Base-by-base conservation (phyloP, 306 rosid species). In the Acacia crassicarpa region DNA sequence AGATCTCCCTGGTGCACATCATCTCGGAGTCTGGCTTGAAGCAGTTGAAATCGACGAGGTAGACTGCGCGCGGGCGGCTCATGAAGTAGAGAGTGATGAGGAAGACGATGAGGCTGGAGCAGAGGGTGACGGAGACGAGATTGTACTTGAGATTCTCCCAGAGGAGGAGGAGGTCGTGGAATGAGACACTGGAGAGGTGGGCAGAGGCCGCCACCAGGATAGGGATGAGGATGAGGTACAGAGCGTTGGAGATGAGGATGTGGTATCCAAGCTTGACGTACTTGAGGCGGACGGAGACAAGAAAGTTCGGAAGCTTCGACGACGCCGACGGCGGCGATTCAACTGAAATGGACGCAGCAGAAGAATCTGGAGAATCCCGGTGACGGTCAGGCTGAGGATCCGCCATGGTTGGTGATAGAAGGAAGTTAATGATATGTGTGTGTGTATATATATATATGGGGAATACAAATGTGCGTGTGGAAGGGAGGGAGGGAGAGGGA, bases 231-330 rank as follows among this genome's bases (percentile, higher is more conserved):
- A 91, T 6, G 8, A 95, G 85, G 91, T 90, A 95, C 94, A 93
- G 83, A 43, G 93, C 98, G 45, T 90, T 93, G 61, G 98, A 87
- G 83, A 95, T 95, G 10, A 95, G 22, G 82, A 86, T 90, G 46
- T 95, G 98, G 87, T 95, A 95, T 3, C 97, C 98, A 0, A 95
- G 97, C 43, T 95, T 95, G 27, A 94, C 98, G 32, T 94, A 94
- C 75, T 93, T 94, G 49, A 94, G 92, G 6, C 76, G 84, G 10
- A 95, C 97, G 0, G 98, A 95, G 4, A 84, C 23, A 0, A 93
- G 90, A 77, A 95, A 93, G 76, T 95, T 91, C 0, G 98, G 98
- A 3, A 93, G 97, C 5, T 77, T 78, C 3, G 65, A 58, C 5
- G 61, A 2, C 0, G 61, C 16, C 17, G 22, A 3, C 3, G 65